Conservation (phyloP, 495 filamentous ascomycete genomes). For the Hyaloscypha variabilis region DNA sequence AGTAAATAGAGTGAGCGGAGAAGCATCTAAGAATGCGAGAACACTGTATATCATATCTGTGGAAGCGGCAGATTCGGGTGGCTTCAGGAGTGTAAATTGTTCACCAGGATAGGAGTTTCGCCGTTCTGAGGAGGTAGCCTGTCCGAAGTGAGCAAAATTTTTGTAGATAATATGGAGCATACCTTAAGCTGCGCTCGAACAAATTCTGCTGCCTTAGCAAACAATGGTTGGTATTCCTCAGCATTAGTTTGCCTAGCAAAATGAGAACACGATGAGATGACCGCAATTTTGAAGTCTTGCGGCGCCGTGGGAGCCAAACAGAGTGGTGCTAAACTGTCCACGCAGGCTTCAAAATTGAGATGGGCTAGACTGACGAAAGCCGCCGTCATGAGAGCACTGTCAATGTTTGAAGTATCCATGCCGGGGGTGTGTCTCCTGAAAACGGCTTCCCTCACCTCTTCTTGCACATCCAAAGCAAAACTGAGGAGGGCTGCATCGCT, state of each 20-base stretch:
- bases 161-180: conserved; percentile 9
- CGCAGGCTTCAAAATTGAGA: conserved; percentile 56
- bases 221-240: conserved; percentile 53
- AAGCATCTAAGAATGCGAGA: conserved; percentile 53
- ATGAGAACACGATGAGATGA: conserved; percentile 58
- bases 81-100: conserved; percentile 25
- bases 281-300: conserved; percentile 60
- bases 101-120: conserved; percentile 28
- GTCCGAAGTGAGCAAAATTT: conserved; percentile 5
- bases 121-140: conserved; percentile 16
- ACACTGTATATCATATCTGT: conserved; percentile 49
- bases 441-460: conserved; percentile 64
- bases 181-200: conserved; percentile 57
- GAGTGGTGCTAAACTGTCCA: conserved; percentile 52
- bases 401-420: conserved; percentile 47
- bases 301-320: conserved; percentile 58
- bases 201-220: conserved; percentile 54
- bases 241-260: conserved; percentile 53
- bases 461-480: conserved; percentile 67
- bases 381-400: conserved; percentile 64
- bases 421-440: conserved; percentile 54
- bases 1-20: conserved; percentile 53
- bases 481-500: conserved; percentile 62
- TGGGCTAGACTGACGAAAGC: conserved; percentile 63
- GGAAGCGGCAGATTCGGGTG: conserved; percentile 17